Evolutionary conservation across 345 rosid species (phyloP).

Genomic region (Isatis tinctoria): DNA sequence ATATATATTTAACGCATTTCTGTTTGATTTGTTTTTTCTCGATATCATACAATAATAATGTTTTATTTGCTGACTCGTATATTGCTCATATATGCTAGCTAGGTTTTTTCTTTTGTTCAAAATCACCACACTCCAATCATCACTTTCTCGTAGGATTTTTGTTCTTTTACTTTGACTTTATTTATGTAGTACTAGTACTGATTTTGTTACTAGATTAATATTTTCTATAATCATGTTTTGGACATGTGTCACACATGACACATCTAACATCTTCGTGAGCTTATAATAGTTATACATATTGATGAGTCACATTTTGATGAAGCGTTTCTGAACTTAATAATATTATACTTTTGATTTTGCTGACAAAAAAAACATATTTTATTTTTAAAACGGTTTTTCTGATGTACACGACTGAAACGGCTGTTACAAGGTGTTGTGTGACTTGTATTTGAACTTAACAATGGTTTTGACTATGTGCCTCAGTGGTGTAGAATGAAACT

Average conservation of each 20-base stretch:
- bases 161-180: not conserved
- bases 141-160: not conserved
- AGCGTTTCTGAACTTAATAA: not conserved
- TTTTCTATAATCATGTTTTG: not conserved
- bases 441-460: not conserved
- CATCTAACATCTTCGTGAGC: not conserved
- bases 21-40: not conserved
- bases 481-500: not conserved
- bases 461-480: not conserved
- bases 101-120: not conserved
- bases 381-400: not conserved
- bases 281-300: not conserved
- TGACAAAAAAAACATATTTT: not conserved
- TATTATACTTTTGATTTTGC: not conserved
- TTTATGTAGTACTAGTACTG: not conserved
- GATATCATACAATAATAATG: not conserved
- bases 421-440: not conserved
- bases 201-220: not conserved
- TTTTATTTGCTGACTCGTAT: not conserved
- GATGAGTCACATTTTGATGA: not conserved
- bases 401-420: slow-evolving; percentile 15
- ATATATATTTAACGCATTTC: not conserved
- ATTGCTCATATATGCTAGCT: not conserved
- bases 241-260: not conserved
- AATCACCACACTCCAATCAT: not conserved